These are phyloP conservation scores for Condylostoma magnum DNA, from an alignment of 169 alveolate genomes.

Conservation along the genomic window DNA sequence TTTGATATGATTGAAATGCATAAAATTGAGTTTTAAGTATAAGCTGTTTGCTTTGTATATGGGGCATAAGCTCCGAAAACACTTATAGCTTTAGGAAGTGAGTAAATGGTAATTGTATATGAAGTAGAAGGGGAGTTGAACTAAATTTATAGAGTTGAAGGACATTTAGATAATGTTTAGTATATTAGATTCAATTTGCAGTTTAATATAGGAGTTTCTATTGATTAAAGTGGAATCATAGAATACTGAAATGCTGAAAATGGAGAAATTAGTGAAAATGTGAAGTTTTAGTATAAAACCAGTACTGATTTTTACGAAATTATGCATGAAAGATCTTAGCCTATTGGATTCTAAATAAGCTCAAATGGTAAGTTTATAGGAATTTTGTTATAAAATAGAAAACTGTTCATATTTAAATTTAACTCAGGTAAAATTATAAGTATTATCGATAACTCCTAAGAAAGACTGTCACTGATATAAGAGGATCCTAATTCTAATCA, in stretches of 20 bases:
- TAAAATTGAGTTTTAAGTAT: constrained; percentile 52
- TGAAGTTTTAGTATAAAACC: constrained; percentile 58
- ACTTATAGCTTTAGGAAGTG: constrained; percentile 43
- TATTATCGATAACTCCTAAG: constrained; percentile 82
- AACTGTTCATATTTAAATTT: constrained; percentile 79
- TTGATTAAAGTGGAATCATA: constrained; percentile 71
- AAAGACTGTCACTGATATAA: constrained; percentile 62
- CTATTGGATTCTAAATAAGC: constrained; percentile 74
- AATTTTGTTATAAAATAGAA: constrained; percentile 73
- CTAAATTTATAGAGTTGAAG: constrained; percentile 32
- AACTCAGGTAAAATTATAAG: constrained; percentile 80
- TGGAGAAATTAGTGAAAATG: constrained; percentile 54
- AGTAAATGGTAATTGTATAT: constrained; percentile 56
- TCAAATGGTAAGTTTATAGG: constrained; percentile 83
- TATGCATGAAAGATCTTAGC: constrained; percentile 73
- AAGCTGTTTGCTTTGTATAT: background rate
- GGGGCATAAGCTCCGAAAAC: background rate
- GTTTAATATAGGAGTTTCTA: constrained; percentile 53
- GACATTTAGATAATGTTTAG: constrained; percentile 61
- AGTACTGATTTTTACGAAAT: constrained; percentile 92
- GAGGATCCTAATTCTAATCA: constrained; percentile 49
- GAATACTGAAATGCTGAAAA: constrained; percentile 79
- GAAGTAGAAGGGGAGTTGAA: constrained; percentile 38
- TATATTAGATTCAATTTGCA: constrained; percentile 47
- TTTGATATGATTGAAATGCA: constrained; percentile 74